Base-by-base conservation (phyloP, 176 grass and related monocot genomes). In the Saccharum officinarum region DNA sequence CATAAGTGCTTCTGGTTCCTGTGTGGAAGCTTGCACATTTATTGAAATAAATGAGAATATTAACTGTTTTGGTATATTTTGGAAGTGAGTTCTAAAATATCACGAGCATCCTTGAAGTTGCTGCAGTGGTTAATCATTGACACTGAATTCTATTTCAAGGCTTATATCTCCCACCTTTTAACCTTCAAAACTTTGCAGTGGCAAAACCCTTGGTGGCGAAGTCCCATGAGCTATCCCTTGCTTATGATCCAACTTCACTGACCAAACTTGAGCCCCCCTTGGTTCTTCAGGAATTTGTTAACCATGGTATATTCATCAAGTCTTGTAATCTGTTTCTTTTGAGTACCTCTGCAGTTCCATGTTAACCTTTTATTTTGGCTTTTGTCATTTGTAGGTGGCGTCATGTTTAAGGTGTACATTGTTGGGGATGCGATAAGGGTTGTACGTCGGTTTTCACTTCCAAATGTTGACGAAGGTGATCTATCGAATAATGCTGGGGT, bases 221-320 rank as follows among this genome's bases (percentile, higher is more conserved):
- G 63, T 96, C 92, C 66, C 97, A 99, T 80, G 87, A 99, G 67
- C 57, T 99, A 50, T 96, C 92, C 81, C 93, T 99, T 90, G 97
- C 92, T 73, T 99, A 96, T 89, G 97, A 99, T 80, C 79, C 71
- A 73, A 76, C 81, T 63, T 99, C 94, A 36, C 81, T 99, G 84
- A 94, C 94, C 18, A 92, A 91, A 63, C 94, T 99, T 54, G 90
- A 96, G 76, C 97, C 92, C 1, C 93, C 90, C 4, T 85, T 99
- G 80, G 92, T 99, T 89, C 94, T 99, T 76, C 97, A 99, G 86
- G 93, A 99, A 88, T 96, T 99, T 77, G 90, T 99, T 41, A 96
- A 94, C 84, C 97, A 96, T 80, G 94, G 97, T 94, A 96, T 12
- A 23, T 82, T 31, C 40, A 34, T 63, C 37, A 64, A 78, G 15